phyloP scores from a whole-genome alignment of 2,329 filamentous ascomycete genomes.

The Aspergillus sp. region DNA sequence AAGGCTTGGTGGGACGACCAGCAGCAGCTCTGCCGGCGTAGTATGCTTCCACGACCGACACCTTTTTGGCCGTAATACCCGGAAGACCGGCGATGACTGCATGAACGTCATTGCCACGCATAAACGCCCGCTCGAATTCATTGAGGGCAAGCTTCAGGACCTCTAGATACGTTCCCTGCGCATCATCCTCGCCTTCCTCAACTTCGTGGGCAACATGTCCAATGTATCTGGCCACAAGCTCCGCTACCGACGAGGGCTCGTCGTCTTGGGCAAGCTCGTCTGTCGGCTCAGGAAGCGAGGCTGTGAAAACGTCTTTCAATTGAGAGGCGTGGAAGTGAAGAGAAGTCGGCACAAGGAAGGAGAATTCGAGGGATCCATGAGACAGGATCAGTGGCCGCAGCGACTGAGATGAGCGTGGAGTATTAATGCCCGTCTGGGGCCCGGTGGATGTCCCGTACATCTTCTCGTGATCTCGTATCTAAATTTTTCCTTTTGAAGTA shows the following conservation, averaged over 20 bases:
- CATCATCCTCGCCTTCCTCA: slow-evolving; percentile 87
- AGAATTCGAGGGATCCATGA: slow-evolving; percentile 94
- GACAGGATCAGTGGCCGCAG: slow-evolving; percentile 85
- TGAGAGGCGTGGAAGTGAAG: slow-evolving; percentile 95
- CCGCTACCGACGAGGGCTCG: slow-evolving; percentile 92
- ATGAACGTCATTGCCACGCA: slow-evolving; percentile 94
- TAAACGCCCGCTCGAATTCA: slow-evolving; percentile 94
- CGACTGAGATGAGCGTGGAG: slow-evolving; percentile 88
- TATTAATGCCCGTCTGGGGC: slow-evolving; percentile 94
- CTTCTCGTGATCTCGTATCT: slow-evolving; percentile 38
- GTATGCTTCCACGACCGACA: slow-evolving; percentile 85
- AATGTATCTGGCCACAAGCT: slow-evolving; percentile 91
- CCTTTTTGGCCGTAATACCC: slow-evolving; percentile 90
- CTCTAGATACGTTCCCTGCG: slow-evolving; percentile 84
- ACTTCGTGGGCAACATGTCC: slow-evolving; percentile 86
- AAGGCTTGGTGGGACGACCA: slow-evolving; percentile 82
- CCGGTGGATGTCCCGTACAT: slow-evolving; percentile 85
- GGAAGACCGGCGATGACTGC: slow-evolving; percentile 81
- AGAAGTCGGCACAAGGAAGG: slow-evolving; percentile 90
- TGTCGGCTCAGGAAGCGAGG: slow-evolving; percentile 83
- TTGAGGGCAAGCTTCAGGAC: slow-evolving; percentile 89
- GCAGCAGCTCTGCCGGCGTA: slow-evolving; percentile 82
- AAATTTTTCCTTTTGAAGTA: slow-evolving; percentile 1
- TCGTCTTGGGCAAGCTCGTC: slow-evolving; percentile 98
- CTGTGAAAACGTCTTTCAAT: slow-evolving; percentile 85